Base-by-base conservation (phyloP, 2,329 filamentous ascomycete genomes). In the Bipolaris zeicola region DNA sequence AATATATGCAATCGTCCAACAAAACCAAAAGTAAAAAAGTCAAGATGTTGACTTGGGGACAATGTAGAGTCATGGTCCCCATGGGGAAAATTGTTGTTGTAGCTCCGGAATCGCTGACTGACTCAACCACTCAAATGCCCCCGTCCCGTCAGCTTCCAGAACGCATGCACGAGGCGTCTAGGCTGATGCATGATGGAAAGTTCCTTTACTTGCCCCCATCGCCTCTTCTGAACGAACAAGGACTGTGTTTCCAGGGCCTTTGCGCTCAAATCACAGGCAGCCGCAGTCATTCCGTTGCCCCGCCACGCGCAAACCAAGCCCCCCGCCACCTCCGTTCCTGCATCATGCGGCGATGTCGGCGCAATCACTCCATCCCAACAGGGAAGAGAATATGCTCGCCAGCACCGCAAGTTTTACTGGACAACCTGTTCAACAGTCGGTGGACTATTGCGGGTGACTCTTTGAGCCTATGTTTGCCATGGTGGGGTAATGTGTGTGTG, bases 71-170 rank as follows among this genome's bases (percentile, higher is more conserved):
- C 36, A 31, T 38, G 28, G 60, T 55, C 62, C 64, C 65, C 64
- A 65, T 69, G 63, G 65, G 66, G 67, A 57, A 53, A 67, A 59
- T 60, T 65, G 58, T 63, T 63, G 56, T 53, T 59, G 60, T 52
- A 63, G 62, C 65, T 69, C 66, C 66, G 66, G 52, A 57, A 66
- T 69, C 66, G 66, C 66, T 63, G 53, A 24, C 63, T 57, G 66
- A 69, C 60, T 69, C 57, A 58, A 62, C 41, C 51, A 22, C 44
- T 36, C 46, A 54, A 53, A 31, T 18, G 38, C 34, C 16, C 52
- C 54, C 24, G 44, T 28, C 58, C 54, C 20, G 51, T 57, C 50
- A 62, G 13, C 53, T 42, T 46, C 41, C 41, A 43, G 47, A 34
- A 43, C 31, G 20, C 47, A 48, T 45, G 54, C 58, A 58, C 58